These are phyloP conservation scores for Stephanodiscus triporus DNA, from an alignment of 108 stramenopile genomes.

Conservation along the genomic window DNA sequence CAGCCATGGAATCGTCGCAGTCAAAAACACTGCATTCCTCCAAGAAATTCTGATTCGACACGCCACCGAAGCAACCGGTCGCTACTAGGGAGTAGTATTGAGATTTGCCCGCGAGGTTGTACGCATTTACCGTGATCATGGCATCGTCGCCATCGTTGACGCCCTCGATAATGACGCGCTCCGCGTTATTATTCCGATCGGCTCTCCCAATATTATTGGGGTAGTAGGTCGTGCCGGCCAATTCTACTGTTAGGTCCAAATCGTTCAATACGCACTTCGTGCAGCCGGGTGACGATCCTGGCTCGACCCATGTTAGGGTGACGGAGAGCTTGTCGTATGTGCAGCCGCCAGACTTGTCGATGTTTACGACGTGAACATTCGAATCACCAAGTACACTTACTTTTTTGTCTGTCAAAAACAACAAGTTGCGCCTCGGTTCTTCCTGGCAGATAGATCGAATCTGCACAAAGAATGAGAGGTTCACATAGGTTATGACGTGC, in stretches of 20 bases:
- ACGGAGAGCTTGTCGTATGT: conserved; percentile 9
- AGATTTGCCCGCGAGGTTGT: neutral
- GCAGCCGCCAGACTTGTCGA: conserved; percentile 28
- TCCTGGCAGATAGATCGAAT: conserved; percentile 18
- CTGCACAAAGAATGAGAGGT: too few species aligned
- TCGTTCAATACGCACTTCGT: conserved; percentile 21
- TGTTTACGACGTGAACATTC: neutral
- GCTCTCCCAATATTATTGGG: conserved; percentile 13
- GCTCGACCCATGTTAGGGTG: conserved; percentile 23
- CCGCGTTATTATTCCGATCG: conserved; percentile 20
- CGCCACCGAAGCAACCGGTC: conserved; percentile 31
- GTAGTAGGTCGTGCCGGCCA: neutral
- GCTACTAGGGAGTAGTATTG: conserved; percentile 22
- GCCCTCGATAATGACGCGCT: conserved; percentile 17
- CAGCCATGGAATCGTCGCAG: neutral
- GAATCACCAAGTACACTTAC: neutral
- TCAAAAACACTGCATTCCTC: neutral
- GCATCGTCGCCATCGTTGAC: conserved; percentile 27
- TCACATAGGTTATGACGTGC: too few species aligned
- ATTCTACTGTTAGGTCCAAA: conserved; percentile 15
- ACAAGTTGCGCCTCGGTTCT: conserved; percentile 11
- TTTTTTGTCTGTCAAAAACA: too few species aligned
- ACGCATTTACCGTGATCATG: conserved; percentile 10
- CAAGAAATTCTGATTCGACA: neutral
- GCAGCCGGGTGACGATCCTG: conserved; percentile 12